Evolutionary conservation across 768 basidiomycete species (phyloP), one percentile per base, ranked within the genome.

Genomic region (Panaeolus cyanescens): DNA sequence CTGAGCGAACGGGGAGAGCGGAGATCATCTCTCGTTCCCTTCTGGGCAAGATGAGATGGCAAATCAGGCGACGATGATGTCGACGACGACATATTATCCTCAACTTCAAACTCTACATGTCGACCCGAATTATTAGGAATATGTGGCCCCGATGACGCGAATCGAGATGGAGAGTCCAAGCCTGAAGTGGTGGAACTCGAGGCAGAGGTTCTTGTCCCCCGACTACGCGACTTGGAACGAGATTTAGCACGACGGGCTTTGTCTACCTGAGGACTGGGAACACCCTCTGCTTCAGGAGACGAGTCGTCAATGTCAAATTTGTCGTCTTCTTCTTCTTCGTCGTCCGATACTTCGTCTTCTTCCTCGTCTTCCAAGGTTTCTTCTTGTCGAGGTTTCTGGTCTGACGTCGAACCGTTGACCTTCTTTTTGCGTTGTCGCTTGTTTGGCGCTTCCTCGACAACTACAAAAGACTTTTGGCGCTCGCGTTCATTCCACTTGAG

Each of bases 401-500:
- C 57, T 30, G 66, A n/a, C 2, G 30, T 63, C 65, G 36, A 19
- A 66, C 64, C 62, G 58, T 61, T 58, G 62, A 58, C 67, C 58
- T 68, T 66, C 22, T 69, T 73, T 62, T 72, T 76, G 19, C 62
- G 62, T 12, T 32, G 42, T 6, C 64, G 70, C 65, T 84, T 84
- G 15, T 77, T 69, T 0, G 89, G 86, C 32, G 85, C 88, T 69
- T 97, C 96, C 72, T 99, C 97, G 22, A 99, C 94, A 19, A 99
- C 93, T 40, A 99, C 97, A 66, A 99, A 99, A 5, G 95, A 97
- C 72, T 99, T 99, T 72, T 99, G 97, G 50, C 97, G 87, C 76
- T 99, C 95, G 22, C 96, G 88, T 74, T 99, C 96, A 77, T 99
- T 99, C 97, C 97, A 99, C 73, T 98, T 96, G 54, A 99, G 81